phyloP scores from a whole-genome alignment of 2,329 filamentous ascomycete species.

The Beauveria sp. region DNA sequence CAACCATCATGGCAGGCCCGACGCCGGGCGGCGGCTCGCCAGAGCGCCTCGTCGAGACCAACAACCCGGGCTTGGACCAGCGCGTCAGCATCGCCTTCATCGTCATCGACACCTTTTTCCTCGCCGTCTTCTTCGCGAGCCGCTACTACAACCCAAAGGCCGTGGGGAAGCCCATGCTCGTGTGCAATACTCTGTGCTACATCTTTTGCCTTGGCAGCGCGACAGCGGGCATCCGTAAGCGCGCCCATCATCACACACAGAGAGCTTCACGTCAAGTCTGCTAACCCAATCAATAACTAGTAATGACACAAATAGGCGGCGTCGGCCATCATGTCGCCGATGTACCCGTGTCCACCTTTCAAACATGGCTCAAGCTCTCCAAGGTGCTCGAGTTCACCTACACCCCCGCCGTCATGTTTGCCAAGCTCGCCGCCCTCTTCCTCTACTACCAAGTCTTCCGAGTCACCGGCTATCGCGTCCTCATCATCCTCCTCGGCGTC shows the following conservation, averaged over 20 bases:
- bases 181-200: conserved; percentile 12
- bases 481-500: conserved; percentile 9
- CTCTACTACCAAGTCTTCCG: conserved; percentile 12
- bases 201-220: conserved; percentile 11
- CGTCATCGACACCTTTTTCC: conserved; percentile 12
- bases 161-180: conserved; percentile 10
- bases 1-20: conserved; percentile 7
- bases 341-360: conserved; percentile 7
- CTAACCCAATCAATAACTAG: not conserved
- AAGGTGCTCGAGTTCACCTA: conserved; percentile 14
- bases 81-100: conserved; percentile 12
- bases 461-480: conserved; percentile 1
- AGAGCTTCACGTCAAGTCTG: too few relatives aligned
- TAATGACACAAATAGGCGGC: conserved; percentile 12
- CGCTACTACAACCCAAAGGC: conserved; percentile 12
- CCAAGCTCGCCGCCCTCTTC: conserved; percentile 12
- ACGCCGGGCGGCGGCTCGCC: not conserved
- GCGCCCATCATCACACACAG: not conserved
- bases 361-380: conserved; percentile 12
- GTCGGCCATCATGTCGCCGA: conserved; percentile 6
- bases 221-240: conserved; percentile 5
- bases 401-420: conserved; percentile 13
- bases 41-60: conserved; percentile 9
- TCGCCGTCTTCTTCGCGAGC: conserved; percentile 11
- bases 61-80: conserved; percentile 11